Percentiles rank a stretch among this genome's conserved stretches.
Evolutionary conservation across 306 rosid species (phyloP).

Genomic region (Alnus rubra): DNA sequence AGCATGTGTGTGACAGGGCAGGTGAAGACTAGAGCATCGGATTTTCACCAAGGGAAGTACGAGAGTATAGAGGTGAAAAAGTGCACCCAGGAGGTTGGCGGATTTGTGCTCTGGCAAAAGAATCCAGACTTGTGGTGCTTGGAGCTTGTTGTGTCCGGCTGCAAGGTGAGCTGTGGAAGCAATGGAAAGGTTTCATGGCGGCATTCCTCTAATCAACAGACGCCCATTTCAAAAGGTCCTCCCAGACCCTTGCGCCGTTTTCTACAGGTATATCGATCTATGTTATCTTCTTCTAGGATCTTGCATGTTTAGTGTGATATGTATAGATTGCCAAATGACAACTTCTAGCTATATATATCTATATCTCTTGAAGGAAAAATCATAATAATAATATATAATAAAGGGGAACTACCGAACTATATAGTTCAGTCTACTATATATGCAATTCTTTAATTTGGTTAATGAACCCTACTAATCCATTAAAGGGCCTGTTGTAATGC

Average conservation of each 20-base stretch:
- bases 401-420: too few relatives aligned
- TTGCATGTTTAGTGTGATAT: too few relatives aligned
- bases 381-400: too few relatives aligned
- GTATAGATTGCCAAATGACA: too few relatives aligned
- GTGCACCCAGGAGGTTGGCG: conserved; percentile 63
- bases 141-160: conserved; percentile 74
- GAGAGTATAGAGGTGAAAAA: conserved; percentile 62
- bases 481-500: too few relatives aligned
- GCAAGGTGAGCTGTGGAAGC: conserved; percentile 81
- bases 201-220: conserved; percentile 78
- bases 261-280: conserved; percentile 57
- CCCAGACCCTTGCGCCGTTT: conserved; percentile 93
- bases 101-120: conserved; percentile 89
- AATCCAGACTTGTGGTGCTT: conserved; percentile 87
- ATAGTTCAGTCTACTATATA: too few relatives aligned
- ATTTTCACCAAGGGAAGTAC: conserved; percentile 53
- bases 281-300: not conserved
- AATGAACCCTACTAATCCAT: too few relatives aligned
- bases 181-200: conserved; percentile 89
- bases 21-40: conserved; percentile 72
- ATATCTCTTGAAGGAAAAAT: too few relatives aligned
- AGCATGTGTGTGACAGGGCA: conserved; percentile 92
- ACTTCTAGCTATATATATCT: too few relatives aligned
- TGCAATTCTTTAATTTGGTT: too few relatives aligned
- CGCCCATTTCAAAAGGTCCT: conserved; percentile 66